These are phyloP conservation scores for Meyerozyma athensensis DNA, from an alignment of 1,139 yeast species.

Conservation along the genomic window DNA sequence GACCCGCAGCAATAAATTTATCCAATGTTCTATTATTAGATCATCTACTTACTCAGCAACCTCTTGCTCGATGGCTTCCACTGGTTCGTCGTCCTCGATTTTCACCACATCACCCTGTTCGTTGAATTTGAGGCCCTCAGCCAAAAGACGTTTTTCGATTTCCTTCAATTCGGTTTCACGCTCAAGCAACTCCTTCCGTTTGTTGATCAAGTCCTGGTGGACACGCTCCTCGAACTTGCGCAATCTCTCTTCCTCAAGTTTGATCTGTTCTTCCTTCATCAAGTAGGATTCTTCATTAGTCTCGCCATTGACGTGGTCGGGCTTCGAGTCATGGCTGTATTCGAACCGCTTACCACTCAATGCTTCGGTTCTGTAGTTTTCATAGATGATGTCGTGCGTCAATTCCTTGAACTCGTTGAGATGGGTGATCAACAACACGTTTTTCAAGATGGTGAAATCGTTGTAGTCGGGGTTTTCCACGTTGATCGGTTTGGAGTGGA, in stretches of 20 bases:
- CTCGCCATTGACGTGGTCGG: slow-evolving; percentile 12
- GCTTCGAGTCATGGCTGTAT: slow-evolving; percentile 18
- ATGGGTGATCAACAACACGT: slow-evolving; percentile 70
- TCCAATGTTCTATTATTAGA: neutral
- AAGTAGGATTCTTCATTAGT: slow-evolving; percentile 43
- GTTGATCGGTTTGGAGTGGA: slow-evolving; percentile 26
- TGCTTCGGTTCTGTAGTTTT: slow-evolving; percentile 67
- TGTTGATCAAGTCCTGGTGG: slow-evolving; percentile 79
- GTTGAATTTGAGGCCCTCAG: slow-evolving; percentile 45
- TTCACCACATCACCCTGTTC: slow-evolving; percentile 41
- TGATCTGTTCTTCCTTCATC: slow-evolving; percentile 76
- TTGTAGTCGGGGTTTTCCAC: slow-evolving; percentile 4
- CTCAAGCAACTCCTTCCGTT: slow-evolving; percentile 78
- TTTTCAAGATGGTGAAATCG: slow-evolving; percentile 13
- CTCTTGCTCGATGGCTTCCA: neutral
- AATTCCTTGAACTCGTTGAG: slow-evolving; percentile 69
- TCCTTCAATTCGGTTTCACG: slow-evolving; percentile 86
- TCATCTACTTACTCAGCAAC: slow-evolving; percentile 4
- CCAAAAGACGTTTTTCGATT: slow-evolving; percentile 69
- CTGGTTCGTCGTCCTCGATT: slow-evolving; percentile 11
- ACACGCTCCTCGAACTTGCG: slow-evolving; percentile 81
- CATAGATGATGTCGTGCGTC: slow-evolving; percentile 65
- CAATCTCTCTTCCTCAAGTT: slow-evolving; percentile 74
- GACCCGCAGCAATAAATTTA: neutral
- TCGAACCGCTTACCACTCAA: slow-evolving; percentile 43